Conservation (phyloP, 129 eudicot genomes). For the Dittrichia graveolens region DNA sequence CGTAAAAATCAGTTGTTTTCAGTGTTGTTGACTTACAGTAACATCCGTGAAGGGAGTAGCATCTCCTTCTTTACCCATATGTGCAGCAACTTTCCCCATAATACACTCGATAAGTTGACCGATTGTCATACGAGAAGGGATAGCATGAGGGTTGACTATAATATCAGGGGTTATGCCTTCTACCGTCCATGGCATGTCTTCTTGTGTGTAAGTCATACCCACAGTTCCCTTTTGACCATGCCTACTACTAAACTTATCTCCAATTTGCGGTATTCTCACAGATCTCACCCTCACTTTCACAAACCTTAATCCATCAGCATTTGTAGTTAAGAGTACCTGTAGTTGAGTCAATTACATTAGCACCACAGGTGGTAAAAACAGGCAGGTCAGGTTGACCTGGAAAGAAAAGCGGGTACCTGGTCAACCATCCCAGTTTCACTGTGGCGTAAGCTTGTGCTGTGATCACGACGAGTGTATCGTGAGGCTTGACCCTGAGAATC, state of each 20-base stretch:
- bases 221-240: constrained; percentile 98
- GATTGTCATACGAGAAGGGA: constrained; percentile 96
- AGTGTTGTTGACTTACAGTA: constrained; percentile 48
- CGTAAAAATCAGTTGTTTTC: neutral
- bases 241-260: constrained; percentile 94
- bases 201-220: constrained; percentile 97
- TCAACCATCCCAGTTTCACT: constrained; percentile 96
- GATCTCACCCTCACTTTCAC: constrained; percentile 96
- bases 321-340: constrained; percentile 78
- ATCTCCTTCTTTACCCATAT: constrained; percentile 99
- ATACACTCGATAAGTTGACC: constrained; percentile 97
- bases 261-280: constrained; percentile 89
- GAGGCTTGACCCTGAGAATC: constrained; percentile 83
- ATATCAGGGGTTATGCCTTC: constrained; percentile 95
- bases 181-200: constrained; percentile 95
- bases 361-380: neutral
- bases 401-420: constrained; percentile 47
- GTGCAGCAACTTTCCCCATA: constrained; percentile 98
- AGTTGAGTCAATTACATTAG: neutral
- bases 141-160: constrained; percentile 93
- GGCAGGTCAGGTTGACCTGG: neutral
- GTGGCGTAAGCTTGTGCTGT: constrained; percentile 88
- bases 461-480: constrained; percentile 77
- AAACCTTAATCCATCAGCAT: constrained; percentile 90
- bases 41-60: constrained; percentile 97